Base-by-base conservation (phyloP, 163 green algal species). In the Coccomyxa subellipsoidea region DNA sequence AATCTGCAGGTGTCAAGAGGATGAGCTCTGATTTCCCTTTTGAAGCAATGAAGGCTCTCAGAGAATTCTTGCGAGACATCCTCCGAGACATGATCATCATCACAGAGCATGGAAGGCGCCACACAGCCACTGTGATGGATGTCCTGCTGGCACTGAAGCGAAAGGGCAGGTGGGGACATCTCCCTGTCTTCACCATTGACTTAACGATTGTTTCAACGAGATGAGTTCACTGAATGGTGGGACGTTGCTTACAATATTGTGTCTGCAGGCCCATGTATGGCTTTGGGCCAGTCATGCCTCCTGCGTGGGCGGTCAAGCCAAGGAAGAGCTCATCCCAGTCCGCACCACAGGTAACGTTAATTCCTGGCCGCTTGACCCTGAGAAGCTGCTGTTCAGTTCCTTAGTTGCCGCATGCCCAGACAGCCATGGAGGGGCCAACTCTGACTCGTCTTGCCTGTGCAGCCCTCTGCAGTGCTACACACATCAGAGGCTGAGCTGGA, bases 71-170 rank as follows among this genome's bases (percentile, higher is more conserved):
- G 70, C 31, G 32, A 40, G 12, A 2, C 32, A 39, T 77, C 70
- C 7, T 77, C 8, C 70, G 7, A 7, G 70, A 77, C 32, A 34
- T 77, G 18, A 7, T 77, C 32, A 40, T 77, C 32, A 38, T 77
- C 32, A 40, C 34, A 32, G 70, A 77, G 70, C 70, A 77, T 27
- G 31, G 32, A 8, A 77, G 32, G 70, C 70, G 70, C 32, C 34
- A 47, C 32, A 77, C 70, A n/a, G 70, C 34, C 70, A 77, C 70
- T 10, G 70, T 77, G 32, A 38, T 40, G 32, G 70, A 77, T 34
- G 70, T 77, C 25, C 27, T 77, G 32, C 70, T 77, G 4, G 70
- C 70, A n/a, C 70, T 77, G 32, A 77, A 77, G 70, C 70, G 70
- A 31, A 23, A 25, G 32, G 70, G 70, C 31, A 38, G 70, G 70